These are phyloP conservation scores for Aspergillus terreus DNA, from an alignment of 2,329 filamentous ascomycete species.

Conservation along the genomic window DNA sequence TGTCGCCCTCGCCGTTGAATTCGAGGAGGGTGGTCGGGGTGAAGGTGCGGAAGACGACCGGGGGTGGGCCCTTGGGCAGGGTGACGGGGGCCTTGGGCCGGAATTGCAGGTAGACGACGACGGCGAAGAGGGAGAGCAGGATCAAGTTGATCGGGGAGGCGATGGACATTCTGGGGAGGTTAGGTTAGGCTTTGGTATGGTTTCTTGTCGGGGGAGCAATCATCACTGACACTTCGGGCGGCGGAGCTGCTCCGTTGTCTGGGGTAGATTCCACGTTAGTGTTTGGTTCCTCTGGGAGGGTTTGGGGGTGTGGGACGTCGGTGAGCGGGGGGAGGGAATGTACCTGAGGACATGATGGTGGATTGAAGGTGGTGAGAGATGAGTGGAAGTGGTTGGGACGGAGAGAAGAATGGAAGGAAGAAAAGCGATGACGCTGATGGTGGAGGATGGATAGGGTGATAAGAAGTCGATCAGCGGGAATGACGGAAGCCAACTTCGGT, in stretches of 20 bases:
- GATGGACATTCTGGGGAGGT: slow-evolving; percentile 46
- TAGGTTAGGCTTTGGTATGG: not conserved
- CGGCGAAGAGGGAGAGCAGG: slow-evolving; percentile 55
- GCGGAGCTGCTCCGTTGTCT: slow-evolving; percentile 20
- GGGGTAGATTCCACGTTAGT: not conserved
- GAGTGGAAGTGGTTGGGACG: not conserved
- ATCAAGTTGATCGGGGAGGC: slow-evolving; percentile 60
- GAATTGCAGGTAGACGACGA: slow-evolving; percentile 58
- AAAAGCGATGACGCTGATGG: slow-evolving; percentile 1
- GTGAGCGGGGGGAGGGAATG: not conserved
- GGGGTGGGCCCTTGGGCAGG: slow-evolving; percentile 54
- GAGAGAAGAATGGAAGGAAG: not conserved
- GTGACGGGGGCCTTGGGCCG: slow-evolving; percentile 50
- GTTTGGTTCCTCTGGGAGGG: too few relatives aligned
- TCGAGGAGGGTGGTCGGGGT: slow-evolving; percentile 79
- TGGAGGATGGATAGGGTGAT: not conserved
- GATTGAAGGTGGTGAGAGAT: not conserved
- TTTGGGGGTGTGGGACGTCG: not conserved
- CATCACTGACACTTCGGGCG: slow-evolving; percentile 34
- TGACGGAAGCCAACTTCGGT: not conserved
- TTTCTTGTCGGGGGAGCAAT: not conserved
- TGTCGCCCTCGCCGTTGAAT: slow-evolving; percentile 71
- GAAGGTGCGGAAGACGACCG: slow-evolving; percentile 82
- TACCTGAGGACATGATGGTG: not conserved
- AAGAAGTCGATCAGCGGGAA: not conserved